Percentiles rank a stretch among this genome's conserved stretches.
These are phyloP conservation scores for Rhodomyrtus tomentosa DNA, from an alignment of 345 rosid genomes.

Conservation along the genomic window DNA sequence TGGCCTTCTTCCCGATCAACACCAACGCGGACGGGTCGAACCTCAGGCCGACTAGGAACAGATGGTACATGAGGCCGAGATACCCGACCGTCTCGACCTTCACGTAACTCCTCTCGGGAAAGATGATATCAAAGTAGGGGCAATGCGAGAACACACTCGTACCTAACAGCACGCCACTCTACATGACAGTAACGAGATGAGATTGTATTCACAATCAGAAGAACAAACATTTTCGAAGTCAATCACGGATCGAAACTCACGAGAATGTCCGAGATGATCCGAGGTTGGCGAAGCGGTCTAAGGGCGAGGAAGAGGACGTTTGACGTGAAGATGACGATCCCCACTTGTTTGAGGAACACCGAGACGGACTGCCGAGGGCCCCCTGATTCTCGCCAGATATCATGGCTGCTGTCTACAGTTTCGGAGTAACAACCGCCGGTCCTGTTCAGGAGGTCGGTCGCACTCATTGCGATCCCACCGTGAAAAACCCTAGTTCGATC, in stretches of 20 bases:
- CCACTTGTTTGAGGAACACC: slow-evolving; percentile 14
- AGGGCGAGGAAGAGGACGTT: slow-evolving; percentile 18
- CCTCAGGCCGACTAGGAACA: slow-evolving; percentile 21
- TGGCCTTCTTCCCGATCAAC: not conserved
- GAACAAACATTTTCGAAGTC: not conserved
- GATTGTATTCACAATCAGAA: not conserved
- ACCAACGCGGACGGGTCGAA: slow-evolving; percentile 5
- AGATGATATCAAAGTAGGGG: not conserved
- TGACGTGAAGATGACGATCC: slow-evolving; percentile 13
- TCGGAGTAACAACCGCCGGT: not conserved
- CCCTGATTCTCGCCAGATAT: not conserved
- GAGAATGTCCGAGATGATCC: slow-evolving; percentile 24
- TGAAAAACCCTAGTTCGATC: not conserved
- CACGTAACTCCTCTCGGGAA: slow-evolving; percentile 7
- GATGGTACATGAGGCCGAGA: slow-evolving; percentile 9
- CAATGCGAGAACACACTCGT: not conserved
- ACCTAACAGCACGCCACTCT: not conserved
- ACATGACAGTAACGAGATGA: not conserved
- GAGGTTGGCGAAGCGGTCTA: slow-evolving; percentile 30
- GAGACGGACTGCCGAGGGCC: slow-evolving; percentile 4
- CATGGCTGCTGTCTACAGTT: not conserved
- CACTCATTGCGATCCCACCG: not conserved
- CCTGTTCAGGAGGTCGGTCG: accelerated
- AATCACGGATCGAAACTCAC: slow-evolving; percentile 1
- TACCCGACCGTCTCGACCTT: slow-evolving; percentile 14